These are phyloP conservation scores for Polygonum maritimum DNA, from an alignment of 148 eudicot genomes.

Conservation along the genomic window DNA sequence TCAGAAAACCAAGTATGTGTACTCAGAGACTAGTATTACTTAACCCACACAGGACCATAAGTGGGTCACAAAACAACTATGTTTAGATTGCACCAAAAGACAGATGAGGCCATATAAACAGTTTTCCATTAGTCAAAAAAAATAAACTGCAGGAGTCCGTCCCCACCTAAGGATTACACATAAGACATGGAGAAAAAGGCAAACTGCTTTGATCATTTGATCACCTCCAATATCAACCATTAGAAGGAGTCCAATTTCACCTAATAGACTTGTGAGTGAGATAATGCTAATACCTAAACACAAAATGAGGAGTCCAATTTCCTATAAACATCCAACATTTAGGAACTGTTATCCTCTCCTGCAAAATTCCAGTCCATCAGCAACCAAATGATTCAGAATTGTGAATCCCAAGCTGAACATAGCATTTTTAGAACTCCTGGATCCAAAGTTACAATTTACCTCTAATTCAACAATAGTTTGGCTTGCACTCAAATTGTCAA, in stretches of 20 bases:
- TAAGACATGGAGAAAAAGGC: neutral
- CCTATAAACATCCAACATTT: neutral
- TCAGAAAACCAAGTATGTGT: neutral
- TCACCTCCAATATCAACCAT: neutral
- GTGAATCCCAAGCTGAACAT: neutral
- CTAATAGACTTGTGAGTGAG: neutral
- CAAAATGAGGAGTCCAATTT: neutral
- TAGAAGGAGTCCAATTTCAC: neutral
- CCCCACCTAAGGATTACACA: neutral
- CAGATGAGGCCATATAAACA: neutral
- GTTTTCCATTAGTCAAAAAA: neutral
- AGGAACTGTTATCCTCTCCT: neutral
- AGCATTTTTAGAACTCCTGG: neutral
- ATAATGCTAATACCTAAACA: neutral
- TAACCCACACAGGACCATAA: neutral
- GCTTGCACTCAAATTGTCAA: neutral
- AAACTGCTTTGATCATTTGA: neutral
- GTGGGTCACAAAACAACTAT: neutral
- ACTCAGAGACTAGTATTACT: neutral
- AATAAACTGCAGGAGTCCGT: neutral
- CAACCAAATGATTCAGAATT: neutral
- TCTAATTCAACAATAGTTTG: neutral
- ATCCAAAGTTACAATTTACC: neutral
- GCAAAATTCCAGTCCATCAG: neutral
- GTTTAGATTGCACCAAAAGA: neutral